Evolutionary conservation across 2,329 filamentous ascomycete genomes (phyloP).

Genomic region (Trichoderma asperellum): DNA sequence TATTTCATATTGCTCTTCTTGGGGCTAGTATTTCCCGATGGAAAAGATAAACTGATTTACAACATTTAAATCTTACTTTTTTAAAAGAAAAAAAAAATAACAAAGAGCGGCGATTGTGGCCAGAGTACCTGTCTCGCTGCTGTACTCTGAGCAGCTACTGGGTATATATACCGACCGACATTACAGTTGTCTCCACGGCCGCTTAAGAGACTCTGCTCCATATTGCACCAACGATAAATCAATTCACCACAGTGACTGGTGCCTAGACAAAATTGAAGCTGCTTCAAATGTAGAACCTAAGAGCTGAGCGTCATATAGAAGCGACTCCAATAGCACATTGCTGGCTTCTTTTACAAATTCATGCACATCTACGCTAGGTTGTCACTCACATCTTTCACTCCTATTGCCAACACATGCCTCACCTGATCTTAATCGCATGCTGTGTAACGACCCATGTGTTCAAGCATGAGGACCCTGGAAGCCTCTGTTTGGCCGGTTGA

Average conservation of each 20-base stretch:
- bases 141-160: background rate
- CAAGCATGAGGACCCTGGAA: background rate
- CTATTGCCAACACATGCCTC: background rate
- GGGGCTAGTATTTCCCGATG: background rate
- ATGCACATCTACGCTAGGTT: background rate
- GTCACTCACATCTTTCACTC: background rate
- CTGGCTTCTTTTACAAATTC: background rate
- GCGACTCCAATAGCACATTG: background rate
- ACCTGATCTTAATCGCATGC: background rate
- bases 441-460: background rate
- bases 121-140: background rate
- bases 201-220: no score
- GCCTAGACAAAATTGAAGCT: background rate
- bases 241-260: background rate
- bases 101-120: no score
- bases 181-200: no score
- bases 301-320: background rate
- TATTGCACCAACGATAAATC: background rate
- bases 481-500: background rate
- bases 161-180: background rate
- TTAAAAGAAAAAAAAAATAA: no score
- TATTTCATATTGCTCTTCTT: background rate
- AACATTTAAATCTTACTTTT: no score
- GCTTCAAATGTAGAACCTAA: no score
- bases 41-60: no score